Percentiles rank a stretch among this genome's conserved stretches.
These are phyloP conservation scores for Endocarpon pusillum DNA, from an alignment of 495 filamentous ascomycete genomes.

Conservation along the genomic window DNA sequence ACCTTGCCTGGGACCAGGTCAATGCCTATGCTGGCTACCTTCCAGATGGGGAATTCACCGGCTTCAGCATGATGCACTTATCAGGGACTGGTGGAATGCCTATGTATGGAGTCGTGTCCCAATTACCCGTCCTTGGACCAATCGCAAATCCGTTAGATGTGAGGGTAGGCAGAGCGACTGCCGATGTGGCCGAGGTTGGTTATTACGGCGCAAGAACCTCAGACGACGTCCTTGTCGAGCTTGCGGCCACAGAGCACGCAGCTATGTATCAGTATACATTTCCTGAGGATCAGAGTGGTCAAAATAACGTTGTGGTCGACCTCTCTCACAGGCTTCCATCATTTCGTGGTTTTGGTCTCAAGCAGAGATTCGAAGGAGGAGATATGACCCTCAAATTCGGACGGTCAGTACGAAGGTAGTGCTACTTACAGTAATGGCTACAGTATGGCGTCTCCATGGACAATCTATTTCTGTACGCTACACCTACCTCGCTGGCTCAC, in stretches of 20 bases:
- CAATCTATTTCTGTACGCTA: conserved; percentile 44
- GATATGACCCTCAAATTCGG: conserved; percentile 31
- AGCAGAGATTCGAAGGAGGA: conserved; percentile 51
- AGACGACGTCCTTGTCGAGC: conserved; percentile 38
- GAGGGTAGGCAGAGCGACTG: conserved; percentile 28
- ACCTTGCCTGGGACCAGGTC: conserved; percentile 27
- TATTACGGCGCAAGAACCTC: conserved; percentile 41
- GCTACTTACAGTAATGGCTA: conserved; percentile 49
- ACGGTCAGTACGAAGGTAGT: conserved; percentile 44
- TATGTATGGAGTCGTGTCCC: conserved; percentile 53
- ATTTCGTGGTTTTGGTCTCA: conserved; percentile 37
- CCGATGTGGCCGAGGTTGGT: conserved; percentile 41
- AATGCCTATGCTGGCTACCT: conserved; percentile 54
- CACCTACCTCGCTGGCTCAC: not conserved
- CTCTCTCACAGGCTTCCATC: conserved; percentile 54
- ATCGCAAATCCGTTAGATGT: conserved; percentile 42
- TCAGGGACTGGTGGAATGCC: conserved; percentile 58
- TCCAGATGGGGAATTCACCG: conserved; percentile 40
- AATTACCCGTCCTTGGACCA: conserved; percentile 40
- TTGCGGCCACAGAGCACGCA: conserved; percentile 42
- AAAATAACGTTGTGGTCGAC: conserved; percentile 41
- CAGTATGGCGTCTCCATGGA: conserved; percentile 44
- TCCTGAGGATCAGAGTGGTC: conserved; percentile 12
- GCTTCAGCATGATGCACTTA: conserved; percentile 61
- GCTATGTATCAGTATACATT: conserved; percentile 50